Conservation (phyloP, 768 basidiomycete genomes). For the Boletus eberwhitei region DNA sequence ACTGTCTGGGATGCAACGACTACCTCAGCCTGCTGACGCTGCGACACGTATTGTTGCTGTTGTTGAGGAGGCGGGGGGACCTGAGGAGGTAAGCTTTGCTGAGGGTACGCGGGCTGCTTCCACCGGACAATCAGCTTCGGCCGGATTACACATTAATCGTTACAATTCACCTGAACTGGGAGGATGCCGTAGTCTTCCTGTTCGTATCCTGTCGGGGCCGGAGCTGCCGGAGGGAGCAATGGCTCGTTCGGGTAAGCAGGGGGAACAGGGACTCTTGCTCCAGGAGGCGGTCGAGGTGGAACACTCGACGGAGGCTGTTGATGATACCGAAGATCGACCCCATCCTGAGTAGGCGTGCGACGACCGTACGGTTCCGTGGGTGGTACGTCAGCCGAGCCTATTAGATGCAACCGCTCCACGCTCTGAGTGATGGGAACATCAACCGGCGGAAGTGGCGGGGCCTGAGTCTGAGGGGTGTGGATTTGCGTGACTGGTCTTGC, state of each 20-base stretch:
- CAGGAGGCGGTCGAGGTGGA: constrained; percentile 36
- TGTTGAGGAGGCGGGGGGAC: constrained; percentile 10
- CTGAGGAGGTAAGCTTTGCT: constrained; percentile 21
- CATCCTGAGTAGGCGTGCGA: constrained; percentile 30
- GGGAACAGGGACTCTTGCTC: constrained; percentile 36
- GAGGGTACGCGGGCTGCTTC: constrained; percentile 24
- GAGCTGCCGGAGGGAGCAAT: constrained; percentile 23
- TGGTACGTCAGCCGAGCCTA: constrained; percentile 36
- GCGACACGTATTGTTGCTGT: constrained; percentile 26
- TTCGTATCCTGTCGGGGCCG: constrained; percentile 23
- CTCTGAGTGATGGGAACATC: constrained; percentile 33
- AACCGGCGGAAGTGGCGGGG: constrained; percentile 31
- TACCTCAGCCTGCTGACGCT: constrained; percentile 32
- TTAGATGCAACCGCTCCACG: constrained; percentile 49
- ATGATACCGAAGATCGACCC: constrained; percentile 41
- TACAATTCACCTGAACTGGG: constrained; percentile 22
- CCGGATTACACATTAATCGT: not conserved
- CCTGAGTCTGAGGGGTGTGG: constrained; percentile 30
- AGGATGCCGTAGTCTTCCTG: constrained; percentile 26
- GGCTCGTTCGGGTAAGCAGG: constrained; percentile 35
- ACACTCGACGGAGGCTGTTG: constrained; percentile 33
- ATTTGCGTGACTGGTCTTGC: constrained; percentile 37
- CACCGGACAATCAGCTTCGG: constrained; percentile 4
- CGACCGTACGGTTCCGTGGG: constrained; percentile 22
- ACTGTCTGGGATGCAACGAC: constrained; percentile 27